Conservation (phyloP, 441 rosid species). For the Jatropha podagrica region DNA sequence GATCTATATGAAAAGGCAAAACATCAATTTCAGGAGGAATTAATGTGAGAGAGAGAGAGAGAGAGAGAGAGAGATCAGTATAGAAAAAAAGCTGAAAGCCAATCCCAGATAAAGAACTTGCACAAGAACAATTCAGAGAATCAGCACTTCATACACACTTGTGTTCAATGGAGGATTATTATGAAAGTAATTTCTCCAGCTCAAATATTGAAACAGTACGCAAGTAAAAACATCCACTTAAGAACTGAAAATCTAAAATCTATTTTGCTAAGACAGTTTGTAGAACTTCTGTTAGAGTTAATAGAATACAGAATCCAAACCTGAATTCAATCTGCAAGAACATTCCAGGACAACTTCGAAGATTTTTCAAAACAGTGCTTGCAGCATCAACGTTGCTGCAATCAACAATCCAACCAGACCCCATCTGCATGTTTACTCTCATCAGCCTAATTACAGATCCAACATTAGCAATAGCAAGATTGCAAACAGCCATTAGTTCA, state of each 20-base stretch:
- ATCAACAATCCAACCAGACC: slow-evolving; percentile 55
- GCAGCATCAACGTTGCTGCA: slow-evolving; percentile 47
- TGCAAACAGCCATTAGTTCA: slow-evolving; percentile 47
- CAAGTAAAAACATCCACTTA: neutral
- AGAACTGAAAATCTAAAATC: neutral
- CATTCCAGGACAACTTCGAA: slow-evolving; percentile 42
- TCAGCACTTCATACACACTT: neutral
- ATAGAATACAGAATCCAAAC: slow-evolving; percentile 24
- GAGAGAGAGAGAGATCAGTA: neutral
- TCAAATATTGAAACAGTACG: neutral
- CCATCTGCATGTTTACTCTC: slow-evolving; percentile 35
- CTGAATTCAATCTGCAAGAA: slow-evolving; percentile 57
- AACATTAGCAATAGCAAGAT: slow-evolving; percentile 35
- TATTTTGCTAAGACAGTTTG: neutral
- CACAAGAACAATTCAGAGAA: neutral
- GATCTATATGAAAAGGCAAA: neutral
- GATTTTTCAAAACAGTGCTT: slow-evolving; percentile 35
- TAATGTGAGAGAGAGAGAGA: neutral
- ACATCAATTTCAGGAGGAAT: neutral
- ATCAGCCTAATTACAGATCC: slow-evolving; percentile 38
- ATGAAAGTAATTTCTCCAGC: neutral
- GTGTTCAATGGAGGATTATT: neutral
- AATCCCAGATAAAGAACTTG: neutral
- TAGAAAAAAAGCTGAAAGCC: neutral
- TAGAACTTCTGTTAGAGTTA: neutral